A percentile compares a stretch with the other conserved stretches of the same genome.
Conservation (phyloP, 176 grass and related monocot species). For the Alopecurus myosuroides region DNA sequence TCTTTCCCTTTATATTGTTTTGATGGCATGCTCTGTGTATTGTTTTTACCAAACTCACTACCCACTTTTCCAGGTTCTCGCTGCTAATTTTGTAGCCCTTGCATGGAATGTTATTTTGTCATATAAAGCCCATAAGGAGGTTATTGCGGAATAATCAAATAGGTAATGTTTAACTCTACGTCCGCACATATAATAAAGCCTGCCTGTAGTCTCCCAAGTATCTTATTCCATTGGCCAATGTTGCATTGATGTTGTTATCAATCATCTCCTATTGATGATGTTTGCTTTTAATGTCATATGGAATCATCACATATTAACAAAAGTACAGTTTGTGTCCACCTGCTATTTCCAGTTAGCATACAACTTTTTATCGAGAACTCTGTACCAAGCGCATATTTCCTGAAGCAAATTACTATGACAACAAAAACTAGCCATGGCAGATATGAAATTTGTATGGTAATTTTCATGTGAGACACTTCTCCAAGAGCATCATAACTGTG, state of each 20-base stretch:
- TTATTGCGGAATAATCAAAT: neutral
- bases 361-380: neutral
- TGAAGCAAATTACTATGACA: neutral
- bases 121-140: slow-evolving; percentile 18
- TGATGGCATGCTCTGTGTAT: neutral
- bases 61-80: slow-evolving; percentile 6
- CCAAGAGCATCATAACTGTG: neutral
- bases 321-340: neutral
- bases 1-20: neutral
- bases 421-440: neutral
- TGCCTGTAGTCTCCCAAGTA: neutral
- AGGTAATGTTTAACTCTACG: neutral
- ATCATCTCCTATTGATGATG: neutral
- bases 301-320: neutral
- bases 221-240: neutral
- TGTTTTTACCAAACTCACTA: neutral
- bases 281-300: neutral
- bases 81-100: slow-evolving; percentile 29
- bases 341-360: neutral
- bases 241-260: neutral
- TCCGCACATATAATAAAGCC: neutral
- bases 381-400: neutral
- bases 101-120: slow-evolving; percentile 21
- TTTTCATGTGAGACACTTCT: neutral
- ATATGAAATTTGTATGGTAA: neutral